Evolutionary conservation across 768 basidiomycete genomes (phyloP).

Genomic region (Pleurotus giganteus): DNA sequence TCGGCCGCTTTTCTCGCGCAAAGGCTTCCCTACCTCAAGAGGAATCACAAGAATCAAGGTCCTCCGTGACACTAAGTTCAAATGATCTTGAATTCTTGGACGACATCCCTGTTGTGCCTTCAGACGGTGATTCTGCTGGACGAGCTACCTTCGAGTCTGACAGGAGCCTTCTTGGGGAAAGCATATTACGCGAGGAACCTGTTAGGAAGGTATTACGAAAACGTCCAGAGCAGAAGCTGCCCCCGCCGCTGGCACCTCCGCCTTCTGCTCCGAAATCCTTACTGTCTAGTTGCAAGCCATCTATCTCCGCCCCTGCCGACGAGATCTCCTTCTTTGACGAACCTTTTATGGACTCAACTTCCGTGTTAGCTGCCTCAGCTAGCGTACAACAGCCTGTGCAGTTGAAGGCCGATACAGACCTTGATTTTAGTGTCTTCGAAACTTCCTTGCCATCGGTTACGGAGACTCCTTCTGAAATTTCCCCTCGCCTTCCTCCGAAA

Average conservation of each 20-base stretch:
- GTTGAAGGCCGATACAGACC: background rate
- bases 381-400: background rate
- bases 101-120: constrained; percentile 34
- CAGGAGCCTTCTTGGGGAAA: constrained; percentile 3
- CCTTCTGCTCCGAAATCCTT: constrained; percentile 21
- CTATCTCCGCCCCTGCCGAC: background rate
- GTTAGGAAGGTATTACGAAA: constrained; percentile 15
- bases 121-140: background rate
- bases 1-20: constrained; percentile 68
- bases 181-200: background rate
- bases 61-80: constrained; percentile 68
- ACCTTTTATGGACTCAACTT: background rate
- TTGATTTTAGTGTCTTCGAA: constrained; percentile 3
- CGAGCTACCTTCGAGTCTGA: background rate
- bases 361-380: background rate
- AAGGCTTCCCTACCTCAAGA: constrained; percentile 21
- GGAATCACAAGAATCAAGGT: constrained; percentile 33
- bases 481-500: constrained; percentile 1
- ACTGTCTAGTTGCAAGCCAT: background rate
- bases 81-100: constrained; percentile 83
- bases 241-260: constrained; percentile 44
- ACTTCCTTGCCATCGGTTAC: background rate
- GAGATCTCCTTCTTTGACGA: constrained; percentile 1
- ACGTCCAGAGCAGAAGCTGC: constrained; percentile 30
- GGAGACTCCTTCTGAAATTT: background rate